Evolutionary conservation across 2,329 filamentous ascomycete genomes (phyloP).

Genomic region (Trichoderma pleuroti): DNA sequence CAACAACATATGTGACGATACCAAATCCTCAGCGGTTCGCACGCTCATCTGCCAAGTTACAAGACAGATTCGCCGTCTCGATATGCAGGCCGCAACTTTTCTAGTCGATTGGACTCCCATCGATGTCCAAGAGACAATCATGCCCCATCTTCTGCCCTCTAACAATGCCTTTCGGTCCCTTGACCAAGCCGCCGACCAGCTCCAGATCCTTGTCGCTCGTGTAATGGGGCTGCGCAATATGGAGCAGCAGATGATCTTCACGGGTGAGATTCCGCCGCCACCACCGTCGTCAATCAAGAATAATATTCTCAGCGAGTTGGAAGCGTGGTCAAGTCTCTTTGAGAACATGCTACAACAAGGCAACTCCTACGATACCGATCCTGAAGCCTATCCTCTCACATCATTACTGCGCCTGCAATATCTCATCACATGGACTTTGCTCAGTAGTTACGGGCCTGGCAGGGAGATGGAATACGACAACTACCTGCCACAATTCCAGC

Average conservation of each 20-base stretch:
- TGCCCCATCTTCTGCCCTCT: background rate
- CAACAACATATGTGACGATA: background rate
- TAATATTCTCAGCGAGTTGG: background rate
- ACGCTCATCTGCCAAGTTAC: background rate
- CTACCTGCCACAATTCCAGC: background rate
- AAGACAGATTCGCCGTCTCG: conserved; percentile 1
- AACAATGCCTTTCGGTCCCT: background rate
- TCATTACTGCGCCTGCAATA: background rate
- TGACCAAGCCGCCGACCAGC: background rate
- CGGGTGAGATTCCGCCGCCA: background rate
- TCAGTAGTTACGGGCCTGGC: background rate
- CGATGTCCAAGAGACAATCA: background rate
- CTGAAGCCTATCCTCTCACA: background rate
- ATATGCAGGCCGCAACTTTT: background rate
- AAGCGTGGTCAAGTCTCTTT: conserved; percentile 1
- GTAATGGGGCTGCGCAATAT: background rate
- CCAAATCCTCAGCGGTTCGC: background rate
- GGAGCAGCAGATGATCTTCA: background rate
- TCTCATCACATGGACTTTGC: background rate
- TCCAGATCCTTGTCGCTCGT: background rate
- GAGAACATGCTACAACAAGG: background rate
- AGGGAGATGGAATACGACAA: conserved; percentile 5
- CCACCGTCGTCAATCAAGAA: background rate
- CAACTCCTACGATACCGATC: background rate
- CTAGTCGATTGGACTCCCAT: background rate